phyloP scores from a whole-genome alignment of 2,329 filamentous ascomycete species.

The Beauveria scarabaeidicola region DNA sequence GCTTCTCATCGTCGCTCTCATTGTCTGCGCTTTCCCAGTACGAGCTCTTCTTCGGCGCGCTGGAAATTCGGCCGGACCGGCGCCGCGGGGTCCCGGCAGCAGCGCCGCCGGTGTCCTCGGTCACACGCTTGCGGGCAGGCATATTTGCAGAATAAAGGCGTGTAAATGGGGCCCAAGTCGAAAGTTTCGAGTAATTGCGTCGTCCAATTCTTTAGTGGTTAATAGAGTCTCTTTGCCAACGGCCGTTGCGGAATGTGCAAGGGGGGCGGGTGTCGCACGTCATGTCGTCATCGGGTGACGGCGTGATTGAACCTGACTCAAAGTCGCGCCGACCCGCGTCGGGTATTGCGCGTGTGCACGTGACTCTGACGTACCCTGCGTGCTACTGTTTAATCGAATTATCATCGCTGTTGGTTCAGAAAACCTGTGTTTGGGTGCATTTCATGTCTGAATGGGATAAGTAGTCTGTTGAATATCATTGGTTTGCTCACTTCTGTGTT shows the following conservation, averaged over 20 bases:
- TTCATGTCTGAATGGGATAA: not conserved
- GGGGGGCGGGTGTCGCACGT: not conserved
- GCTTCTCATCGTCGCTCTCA: slow-evolving; percentile 16
- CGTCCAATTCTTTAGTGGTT: not conserved
- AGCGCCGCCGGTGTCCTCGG: slow-evolving; percentile 18
- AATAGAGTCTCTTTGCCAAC: not conserved
- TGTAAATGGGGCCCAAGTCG: not conserved
- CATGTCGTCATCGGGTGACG: not conserved
- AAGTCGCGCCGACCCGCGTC: not conserved
- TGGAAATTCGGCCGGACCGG: slow-evolving; percentile 39
- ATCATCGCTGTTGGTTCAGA: not conserved
- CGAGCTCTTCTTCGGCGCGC: slow-evolving; percentile 37
- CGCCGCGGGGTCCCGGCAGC: slow-evolving; percentile 25
- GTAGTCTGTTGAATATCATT: not conserved
- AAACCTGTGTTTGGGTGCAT: not conserved
- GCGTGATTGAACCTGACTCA: not conserved
- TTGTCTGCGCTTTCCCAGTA: slow-evolving; percentile 39
- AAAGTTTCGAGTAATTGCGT: not conserved
- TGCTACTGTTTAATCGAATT: no score
- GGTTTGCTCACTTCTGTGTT: not conserved
- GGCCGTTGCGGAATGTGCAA: not conserved
- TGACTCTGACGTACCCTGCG: not conserved
- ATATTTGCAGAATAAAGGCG: slow-evolving; percentile 18
- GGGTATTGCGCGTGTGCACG: not conserved
- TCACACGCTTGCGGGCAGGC: slow-evolving; percentile 32